Evolutionary conservation across 73 alveolate species (phyloP).

Genomic region (Diophrys appendiculata): DNA sequence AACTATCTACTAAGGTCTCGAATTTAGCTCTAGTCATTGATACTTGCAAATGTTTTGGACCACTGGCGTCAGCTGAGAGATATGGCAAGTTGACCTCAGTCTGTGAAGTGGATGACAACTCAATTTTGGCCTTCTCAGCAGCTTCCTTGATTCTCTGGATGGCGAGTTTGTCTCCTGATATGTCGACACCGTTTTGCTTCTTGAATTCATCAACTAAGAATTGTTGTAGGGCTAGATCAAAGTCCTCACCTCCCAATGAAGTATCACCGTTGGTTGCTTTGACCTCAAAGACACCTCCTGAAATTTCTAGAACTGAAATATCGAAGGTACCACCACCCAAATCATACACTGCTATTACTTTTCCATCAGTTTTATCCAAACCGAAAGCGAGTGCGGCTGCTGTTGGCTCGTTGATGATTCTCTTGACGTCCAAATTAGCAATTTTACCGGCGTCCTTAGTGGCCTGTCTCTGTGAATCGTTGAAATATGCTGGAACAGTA

Average conservation of each 20-base stretch:
- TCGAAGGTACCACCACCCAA: constrained; percentile 99
- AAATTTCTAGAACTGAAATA: constrained; percentile 91
- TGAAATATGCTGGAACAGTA: constrained; percentile 94
- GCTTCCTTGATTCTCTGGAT: constrained; percentile 91
- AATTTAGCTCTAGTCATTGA: constrained; percentile 84
- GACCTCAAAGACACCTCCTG: constrained; percentile 97
- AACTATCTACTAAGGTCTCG: constrained; percentile 71
- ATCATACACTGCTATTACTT: constrained; percentile 95
- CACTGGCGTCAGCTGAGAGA: constrained; percentile 88
- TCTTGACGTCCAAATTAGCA: constrained; percentile 90
- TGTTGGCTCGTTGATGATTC: constrained; percentile 99
- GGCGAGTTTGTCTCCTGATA: constrained; percentile 84
- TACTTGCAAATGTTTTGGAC: constrained; percentile 91
- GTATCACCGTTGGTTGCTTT: constrained; percentile 97
- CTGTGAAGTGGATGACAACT: constrained; percentile 82
- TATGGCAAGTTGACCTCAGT: constrained; percentile 92
- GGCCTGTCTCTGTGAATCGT: constrained; percentile 95
- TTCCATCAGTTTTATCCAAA: constrained; percentile 83
- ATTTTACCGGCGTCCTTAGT: constrained; percentile 97
- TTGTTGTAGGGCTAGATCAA: constrained; percentile 74
- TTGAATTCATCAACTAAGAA: constrained; percentile 83
- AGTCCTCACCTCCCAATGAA: constrained; percentile 98
- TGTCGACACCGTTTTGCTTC: constrained; percentile 81
- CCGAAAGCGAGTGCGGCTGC: constrained; percentile 99
- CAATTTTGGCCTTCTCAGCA: constrained; percentile 96